A percentile compares a stretch with the other conserved stretches of the same genome.
Conservation (phyloP, 2,329 filamentous ascomycete species). For the Diplodia corticola region DNA sequence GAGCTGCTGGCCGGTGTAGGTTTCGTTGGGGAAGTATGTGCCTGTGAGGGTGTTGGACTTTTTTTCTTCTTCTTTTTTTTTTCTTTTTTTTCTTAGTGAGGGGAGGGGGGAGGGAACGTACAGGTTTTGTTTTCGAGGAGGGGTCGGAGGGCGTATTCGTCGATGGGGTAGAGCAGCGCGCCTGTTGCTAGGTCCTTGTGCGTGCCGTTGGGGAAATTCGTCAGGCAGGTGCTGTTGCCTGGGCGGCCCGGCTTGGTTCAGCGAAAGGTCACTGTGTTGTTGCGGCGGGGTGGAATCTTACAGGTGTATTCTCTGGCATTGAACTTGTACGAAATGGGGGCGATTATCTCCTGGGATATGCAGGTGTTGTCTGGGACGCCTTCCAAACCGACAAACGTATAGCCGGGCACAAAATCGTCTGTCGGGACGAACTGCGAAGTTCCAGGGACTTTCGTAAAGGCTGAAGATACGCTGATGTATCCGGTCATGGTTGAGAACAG, state of each 20-base stretch:
- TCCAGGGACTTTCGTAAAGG: not conserved
- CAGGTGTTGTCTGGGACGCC: not conserved
- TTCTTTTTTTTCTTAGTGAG: too few relatives aligned
- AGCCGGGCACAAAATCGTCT: not conserved
- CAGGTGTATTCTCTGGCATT: not conserved
- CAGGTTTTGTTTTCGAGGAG: not conserved
- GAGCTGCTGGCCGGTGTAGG: not conserved
- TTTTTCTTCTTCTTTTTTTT: too few relatives aligned
- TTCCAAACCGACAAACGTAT: not conserved
- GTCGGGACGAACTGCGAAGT: not conserved
- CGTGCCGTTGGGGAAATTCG: not conserved
- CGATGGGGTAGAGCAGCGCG: not conserved
- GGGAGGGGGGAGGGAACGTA: not conserved
- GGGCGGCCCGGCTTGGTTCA: not conserved
- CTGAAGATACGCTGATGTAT: slow-evolving; percentile 32
- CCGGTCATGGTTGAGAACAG: slow-evolving; percentile 41
- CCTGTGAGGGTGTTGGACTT: not conserved
- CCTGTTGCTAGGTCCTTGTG: not conserved
- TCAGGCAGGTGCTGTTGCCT: slow-evolving; percentile 4
- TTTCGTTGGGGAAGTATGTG: not conserved
- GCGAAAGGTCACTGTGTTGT: not conserved
- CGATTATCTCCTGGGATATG: not conserved
- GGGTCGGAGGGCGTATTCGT: not conserved
- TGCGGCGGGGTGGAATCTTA: not conserved
- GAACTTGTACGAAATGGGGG: not conserved